Evolutionary conservation across 1,284 basidiomycete species (phyloP), one percentile per base, ranked within the genome.

Genomic region (Wolfiporia cocos): DNA sequence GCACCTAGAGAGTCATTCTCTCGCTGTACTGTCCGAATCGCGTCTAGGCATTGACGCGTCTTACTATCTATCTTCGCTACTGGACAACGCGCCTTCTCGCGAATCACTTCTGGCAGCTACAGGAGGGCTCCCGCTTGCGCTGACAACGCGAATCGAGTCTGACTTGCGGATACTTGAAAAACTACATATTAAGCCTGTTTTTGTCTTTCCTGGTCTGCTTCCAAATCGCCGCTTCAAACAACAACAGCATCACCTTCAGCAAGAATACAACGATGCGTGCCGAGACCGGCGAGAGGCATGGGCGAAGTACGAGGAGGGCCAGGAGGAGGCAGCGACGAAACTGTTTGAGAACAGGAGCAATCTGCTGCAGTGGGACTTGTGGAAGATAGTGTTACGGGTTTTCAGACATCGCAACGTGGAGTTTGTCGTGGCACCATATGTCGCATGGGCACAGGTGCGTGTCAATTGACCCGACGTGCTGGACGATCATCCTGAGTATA

Each of bases 31-130:
- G 41, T 79, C 88, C 36, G 92, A 96, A 63, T 92, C 94, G 41
- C 86, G 96, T 40, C 82, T 99, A 21, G 95, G 95, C 37, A 98
- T 99, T 61, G 96, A 99, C 73, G 91, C 93, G 5, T 84, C 89
- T 12, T 83, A 88, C 66, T 99, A 98, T 66, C 75, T 99, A 35
- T 76, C 84, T 41, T 73, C 76, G 42, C 74, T 99, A 49, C 82
- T 87, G 21, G 84, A 91, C 45, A 78, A 73, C 46, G 78, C 89
- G 1, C 74, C 82, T 6, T 75, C 82, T 17, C 78, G 88, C 32
- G 94, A 99, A 68, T 89, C 94, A 7, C 76, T 96, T 31, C 80
- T 97, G 11, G 90, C 94, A 0, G 93, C 94, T 0, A 94, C 93
- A 1, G 95, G 95, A 28, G 95, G 95, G 26, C 74, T 92, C 5